A percentile compares a stretch with the other conserved stretches of the same genome.
phyloP scores from a whole-genome alignment of 495 filamentous ascomycete species.

The Chlorociboria aeruginascens region DNA sequence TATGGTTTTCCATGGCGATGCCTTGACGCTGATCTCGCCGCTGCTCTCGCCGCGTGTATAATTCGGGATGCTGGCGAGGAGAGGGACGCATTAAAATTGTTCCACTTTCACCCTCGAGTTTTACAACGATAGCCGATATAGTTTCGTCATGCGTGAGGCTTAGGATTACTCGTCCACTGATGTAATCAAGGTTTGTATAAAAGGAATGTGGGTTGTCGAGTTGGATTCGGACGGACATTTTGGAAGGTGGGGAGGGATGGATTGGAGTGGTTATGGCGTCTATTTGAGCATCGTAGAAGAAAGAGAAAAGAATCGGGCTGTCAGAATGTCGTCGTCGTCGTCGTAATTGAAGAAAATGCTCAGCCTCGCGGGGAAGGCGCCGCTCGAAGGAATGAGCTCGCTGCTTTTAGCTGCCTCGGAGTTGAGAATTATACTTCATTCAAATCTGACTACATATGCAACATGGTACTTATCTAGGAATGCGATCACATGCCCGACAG shows the following conservation, averaged over 20 bases:
- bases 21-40: slow-evolving; percentile 15
- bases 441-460: too few species aligned
- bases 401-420: too few species aligned
- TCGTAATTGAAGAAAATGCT: too few species aligned
- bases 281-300: too few species aligned
- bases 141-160: slow-evolving; percentile 48
- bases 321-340: too few species aligned
- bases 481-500: too few species aligned
- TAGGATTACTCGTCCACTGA: slow-evolving; percentile 56
- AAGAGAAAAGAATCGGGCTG: too few species aligned
- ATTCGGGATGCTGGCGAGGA: slow-evolving; percentile 12
- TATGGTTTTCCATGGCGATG: slow-evolving; percentile 36
- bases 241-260: not conserved
- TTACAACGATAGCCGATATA: slow-evolving; percentile 72
- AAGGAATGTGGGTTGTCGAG: slow-evolving; percentile 61
- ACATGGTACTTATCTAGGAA: too few species aligned
- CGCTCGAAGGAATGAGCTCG: too few species aligned
- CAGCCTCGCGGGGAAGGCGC: too few species aligned
- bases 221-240: slow-evolving; percentile 67
- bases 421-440: too few species aligned
- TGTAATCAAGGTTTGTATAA: slow-evolving; percentile 82
- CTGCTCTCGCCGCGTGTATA: slow-evolving; percentile 8
- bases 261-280: too few species aligned
- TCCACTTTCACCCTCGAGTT: slow-evolving; percentile 80
- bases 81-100: slow-evolving; percentile 36